Evolutionary conservation across 768 basidiomycete genomes (phyloP), one percentile per base, ranked within the genome.

Genomic region (Lentinula aciculospora): DNA sequence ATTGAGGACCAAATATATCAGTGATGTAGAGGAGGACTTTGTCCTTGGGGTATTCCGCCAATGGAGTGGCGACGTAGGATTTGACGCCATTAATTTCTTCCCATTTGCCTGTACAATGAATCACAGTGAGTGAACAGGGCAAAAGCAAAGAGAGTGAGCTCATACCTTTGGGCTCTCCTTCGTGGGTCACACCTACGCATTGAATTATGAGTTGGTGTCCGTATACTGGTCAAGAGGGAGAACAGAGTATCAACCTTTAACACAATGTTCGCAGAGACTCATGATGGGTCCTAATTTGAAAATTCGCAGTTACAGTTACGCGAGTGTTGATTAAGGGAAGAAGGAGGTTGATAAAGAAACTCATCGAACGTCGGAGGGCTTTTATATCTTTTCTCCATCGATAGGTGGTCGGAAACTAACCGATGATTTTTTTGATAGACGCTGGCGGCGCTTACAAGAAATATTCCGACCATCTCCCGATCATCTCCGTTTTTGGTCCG

Each of bases 201-300:
- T 17, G 36, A 29, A 19, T 17, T n/a, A 8, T 21, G 17, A n/a
- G 19, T 6, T 37, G 23, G 17, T 5, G 15, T 31, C 31, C 23
- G 13, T 53, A 6, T 31, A 8, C 42, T 6, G 21, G 25, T 56
- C 23, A 25, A 27, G 34, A n/a, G 21, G 13, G 23, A 45, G 17
- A 39, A 44, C 4, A 13, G 25, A 50, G 44, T 9, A 55, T 69
- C 39, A 54, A 81, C 85, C 83, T 66, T 73, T 73, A 56, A 84
- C 59, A 58, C 85, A 87, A 63, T 86, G 67, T 58, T 75, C 70
- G 69, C 83, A 83, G 58, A 82, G 71, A 67, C 77, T 78, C 82
- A 83, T 82, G 48, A 29, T 61, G 28, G n/a, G n/a, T n/a, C 32
- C 8, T 44, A 23, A 17, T 44, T 44, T n/a, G n/a, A n/a, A n/a